Conservation (phyloP, 805 yeast genomes). For the Yarrowia keelungensis region DNA sequence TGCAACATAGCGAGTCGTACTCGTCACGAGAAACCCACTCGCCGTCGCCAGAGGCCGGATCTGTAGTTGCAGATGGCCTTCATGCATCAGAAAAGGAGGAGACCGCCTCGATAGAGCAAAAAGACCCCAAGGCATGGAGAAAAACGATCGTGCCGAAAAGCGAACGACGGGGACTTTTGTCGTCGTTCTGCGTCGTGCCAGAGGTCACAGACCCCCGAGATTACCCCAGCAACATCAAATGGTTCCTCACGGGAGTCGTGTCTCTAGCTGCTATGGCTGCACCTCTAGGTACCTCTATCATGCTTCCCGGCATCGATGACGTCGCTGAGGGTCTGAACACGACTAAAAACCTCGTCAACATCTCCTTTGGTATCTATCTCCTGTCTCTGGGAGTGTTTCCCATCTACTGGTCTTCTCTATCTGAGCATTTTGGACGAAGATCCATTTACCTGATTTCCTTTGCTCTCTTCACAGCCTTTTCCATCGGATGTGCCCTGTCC, state of each 20-base stretch:
- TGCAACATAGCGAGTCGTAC: slow-evolving; percentile 8
- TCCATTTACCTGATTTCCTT: slow-evolving; percentile 75
- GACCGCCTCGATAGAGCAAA: not conserved
- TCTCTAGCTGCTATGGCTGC: slow-evolving; percentile 81
- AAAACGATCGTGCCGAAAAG: slow-evolving; percentile 49
- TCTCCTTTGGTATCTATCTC: slow-evolving; percentile 81
- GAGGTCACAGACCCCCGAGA: slow-evolving; percentile 77
- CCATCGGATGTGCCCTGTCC: slow-evolving; percentile 74
- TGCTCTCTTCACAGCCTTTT: slow-evolving; percentile 65
- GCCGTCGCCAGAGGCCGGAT: slow-evolving; percentile 15
- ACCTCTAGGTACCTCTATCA: slow-evolving; percentile 87
- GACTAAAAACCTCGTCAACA: slow-evolving; percentile 65
- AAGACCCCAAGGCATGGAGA: slow-evolving; percentile 31
- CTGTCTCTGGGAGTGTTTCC: slow-evolving; percentile 80
- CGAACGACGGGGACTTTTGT: slow-evolving; percentile 66
- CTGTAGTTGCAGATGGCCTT: not conserved
- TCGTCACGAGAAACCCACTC: slow-evolving; percentile 11
- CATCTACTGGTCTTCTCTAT: slow-evolving; percentile 85
- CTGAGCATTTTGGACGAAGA: slow-evolving; percentile 78
- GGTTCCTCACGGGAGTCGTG: slow-evolving; percentile 64
- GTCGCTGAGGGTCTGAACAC: slow-evolving; percentile 64
- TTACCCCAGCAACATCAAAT: slow-evolving; percentile 60
- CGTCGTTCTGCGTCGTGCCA: slow-evolving; percentile 60
- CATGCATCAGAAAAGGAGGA: not conserved
- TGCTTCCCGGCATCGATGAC: slow-evolving; percentile 76